Evolutionary conservation across 108 stramenopile genomes (phyloP).

Genomic region (Cyclostephanos tholiformis): DNA sequence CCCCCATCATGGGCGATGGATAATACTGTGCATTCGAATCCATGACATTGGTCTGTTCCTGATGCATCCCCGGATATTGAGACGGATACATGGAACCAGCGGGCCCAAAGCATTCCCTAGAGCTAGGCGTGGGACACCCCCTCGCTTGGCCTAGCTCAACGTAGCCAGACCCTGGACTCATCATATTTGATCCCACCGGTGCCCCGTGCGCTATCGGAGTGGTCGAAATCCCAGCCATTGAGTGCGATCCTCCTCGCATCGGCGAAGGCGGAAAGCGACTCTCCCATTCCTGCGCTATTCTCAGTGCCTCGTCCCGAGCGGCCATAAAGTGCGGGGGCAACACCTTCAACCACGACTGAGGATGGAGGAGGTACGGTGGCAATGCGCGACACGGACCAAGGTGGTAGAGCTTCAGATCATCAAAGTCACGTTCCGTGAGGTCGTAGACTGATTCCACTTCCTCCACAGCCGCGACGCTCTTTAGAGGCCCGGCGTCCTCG

Average conservation of each 20-base stretch:
- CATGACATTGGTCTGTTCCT: constrained; percentile 8
- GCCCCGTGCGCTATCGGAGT: not conserved
- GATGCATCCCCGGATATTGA: constrained; percentile 21
- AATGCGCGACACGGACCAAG: constrained; percentile 86
- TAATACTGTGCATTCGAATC: constrained; percentile 32
- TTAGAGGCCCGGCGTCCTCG: constrained; percentile 53
- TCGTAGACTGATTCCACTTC: constrained; percentile 87
- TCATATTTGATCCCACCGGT: constrained; percentile 12
- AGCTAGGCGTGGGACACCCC: constrained; percentile 16
- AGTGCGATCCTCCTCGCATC: constrained; percentile 1
- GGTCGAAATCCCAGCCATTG: not conserved
- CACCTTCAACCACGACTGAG: constrained; percentile 82
- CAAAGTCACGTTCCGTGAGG: constrained; percentile 81
- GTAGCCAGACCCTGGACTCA: constrained; percentile 36
- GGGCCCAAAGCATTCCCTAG: constrained; percentile 13
- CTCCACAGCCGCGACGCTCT: constrained; percentile 66
- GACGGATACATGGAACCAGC: constrained; percentile 21
- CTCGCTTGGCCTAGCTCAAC: constrained; percentile 42
- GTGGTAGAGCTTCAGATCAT: constrained; percentile 85
- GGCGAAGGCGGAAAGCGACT: constrained; percentile 17
- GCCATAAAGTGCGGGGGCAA: constrained; percentile 80
- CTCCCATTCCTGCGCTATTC: constrained; percentile 67
- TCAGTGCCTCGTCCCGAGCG: constrained; percentile 69
- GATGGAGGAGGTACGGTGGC: constrained; percentile 79
- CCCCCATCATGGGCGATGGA: constrained; percentile 13